phyloP scores from a whole-genome alignment of 2,329 filamentous ascomycete genomes.

The Dactylellina leptospora region DNA sequence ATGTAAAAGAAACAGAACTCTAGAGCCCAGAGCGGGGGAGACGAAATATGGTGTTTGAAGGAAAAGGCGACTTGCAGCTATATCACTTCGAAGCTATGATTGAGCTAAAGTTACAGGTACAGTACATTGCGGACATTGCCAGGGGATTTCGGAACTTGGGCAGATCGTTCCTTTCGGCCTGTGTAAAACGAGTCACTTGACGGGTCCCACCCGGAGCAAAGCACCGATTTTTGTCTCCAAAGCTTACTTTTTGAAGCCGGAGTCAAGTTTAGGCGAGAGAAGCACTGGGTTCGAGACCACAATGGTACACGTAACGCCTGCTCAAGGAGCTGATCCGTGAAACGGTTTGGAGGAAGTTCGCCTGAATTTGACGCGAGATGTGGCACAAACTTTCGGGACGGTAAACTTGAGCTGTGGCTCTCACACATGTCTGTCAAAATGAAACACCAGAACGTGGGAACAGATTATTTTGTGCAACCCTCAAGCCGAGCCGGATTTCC shows the following conservation, averaged over 20 bases:
- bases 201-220: constrained; percentile 5
- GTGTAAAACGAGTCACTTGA: constrained; percentile 7
- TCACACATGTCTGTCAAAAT: constrained; percentile 25
- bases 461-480: constrained; percentile 28
- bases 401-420: constrained; percentile 13
- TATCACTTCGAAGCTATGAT: constrained; percentile 27
- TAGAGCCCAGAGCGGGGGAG: constrained; percentile 49
- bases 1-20: constrained; percentile 14
- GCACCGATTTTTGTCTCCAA: constrained; percentile 7
- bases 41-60: constrained; percentile 35
- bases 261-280: neutral
- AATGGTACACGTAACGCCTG: constrained; percentile 4
- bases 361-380: constrained; percentile 8
- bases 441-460: constrained; percentile 33
- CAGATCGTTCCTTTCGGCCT: constrained; percentile 24
- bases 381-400: constrained; percentile 5
- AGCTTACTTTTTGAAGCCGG: constrained; percentile 4
- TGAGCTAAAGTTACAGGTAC: constrained; percentile 42
- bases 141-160: constrained; percentile 44
- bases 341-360: neutral
- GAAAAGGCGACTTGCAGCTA: constrained; percentile 52
- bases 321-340: neutral
- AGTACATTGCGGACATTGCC: constrained; percentile 13
- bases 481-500: constrained; percentile 9
- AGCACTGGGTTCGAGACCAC: neutral